These are phyloP conservation scores for Cryptococcus sp. DNA, from an alignment of 1,284 basidiomycete genomes.

Conservation along the genomic window DNA sequence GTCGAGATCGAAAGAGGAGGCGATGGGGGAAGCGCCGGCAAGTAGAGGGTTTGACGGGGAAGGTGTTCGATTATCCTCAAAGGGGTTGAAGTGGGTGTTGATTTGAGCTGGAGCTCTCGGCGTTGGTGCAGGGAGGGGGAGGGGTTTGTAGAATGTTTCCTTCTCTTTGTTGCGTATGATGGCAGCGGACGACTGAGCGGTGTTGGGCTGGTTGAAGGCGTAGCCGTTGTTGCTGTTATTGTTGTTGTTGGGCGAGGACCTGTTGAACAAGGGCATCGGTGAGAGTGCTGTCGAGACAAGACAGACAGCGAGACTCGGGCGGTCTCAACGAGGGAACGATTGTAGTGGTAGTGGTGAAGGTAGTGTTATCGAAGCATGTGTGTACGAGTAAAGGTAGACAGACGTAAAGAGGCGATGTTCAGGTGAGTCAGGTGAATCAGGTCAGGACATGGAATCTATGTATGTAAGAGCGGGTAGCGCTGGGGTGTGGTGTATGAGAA, in stretches of 20 bases:
- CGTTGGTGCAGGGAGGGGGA: not conserved
- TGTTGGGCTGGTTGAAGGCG: slow-evolving; percentile 4
- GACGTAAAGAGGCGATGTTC: too few species aligned
- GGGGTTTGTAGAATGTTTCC: slow-evolving; percentile 1
- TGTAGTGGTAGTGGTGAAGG: too few species aligned
- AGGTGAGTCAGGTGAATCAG: too few species aligned
- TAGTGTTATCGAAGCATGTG: too few species aligned
- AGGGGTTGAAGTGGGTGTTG: not conserved
- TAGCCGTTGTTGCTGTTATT: not conserved
- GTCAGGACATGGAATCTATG: too few species aligned
- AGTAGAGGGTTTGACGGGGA: not conserved
- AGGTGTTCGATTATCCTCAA: not conserved
- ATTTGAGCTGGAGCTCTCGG: not conserved
- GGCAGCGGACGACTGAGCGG: not conserved
- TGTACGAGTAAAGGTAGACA: too few species aligned
- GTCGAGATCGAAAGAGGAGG: not conserved
- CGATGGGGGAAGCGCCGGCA: not conserved
- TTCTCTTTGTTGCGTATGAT: not conserved
- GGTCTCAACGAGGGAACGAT: too few species aligned
- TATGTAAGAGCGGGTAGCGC: too few species aligned
- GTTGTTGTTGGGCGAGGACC: slow-evolving; percentile 1
- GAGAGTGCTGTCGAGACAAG: too few species aligned
- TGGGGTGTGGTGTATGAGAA: too few species aligned
- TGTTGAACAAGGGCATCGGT: not conserved
- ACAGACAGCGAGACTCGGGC: too few species aligned